Conservation (phyloP, 768 basidiomycete genomes). For the Amanita fuliginea region DNA sequence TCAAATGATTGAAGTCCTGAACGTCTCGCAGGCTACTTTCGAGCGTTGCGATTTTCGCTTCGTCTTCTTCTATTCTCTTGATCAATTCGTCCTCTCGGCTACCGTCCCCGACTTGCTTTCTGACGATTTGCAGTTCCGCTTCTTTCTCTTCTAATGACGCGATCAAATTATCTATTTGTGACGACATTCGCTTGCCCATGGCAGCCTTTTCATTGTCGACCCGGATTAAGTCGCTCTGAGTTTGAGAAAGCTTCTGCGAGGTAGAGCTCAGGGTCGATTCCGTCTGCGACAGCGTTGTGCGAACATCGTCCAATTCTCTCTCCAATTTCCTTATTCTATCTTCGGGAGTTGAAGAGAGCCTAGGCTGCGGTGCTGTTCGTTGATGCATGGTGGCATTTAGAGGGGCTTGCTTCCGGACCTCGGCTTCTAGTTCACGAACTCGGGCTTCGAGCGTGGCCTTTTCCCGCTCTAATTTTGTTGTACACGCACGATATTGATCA, state of each 20-base stretch:
- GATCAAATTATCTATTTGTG: conserved; percentile 33
- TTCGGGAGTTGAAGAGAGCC: conserved; percentile 50
- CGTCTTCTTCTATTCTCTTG: conserved; percentile 63
- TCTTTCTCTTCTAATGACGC: conserved; percentile 41
- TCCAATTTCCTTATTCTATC: conserved; percentile 40
- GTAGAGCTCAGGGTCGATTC: conserved; percentile 30
- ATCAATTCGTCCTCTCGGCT: conserved; percentile 51
- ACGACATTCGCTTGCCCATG: conserved; percentile 32
- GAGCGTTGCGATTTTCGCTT: conserved; percentile 49
- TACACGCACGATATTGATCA: conserved; percentile 29
- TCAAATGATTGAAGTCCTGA: conserved; percentile 24
- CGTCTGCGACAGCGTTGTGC: conserved; percentile 30
- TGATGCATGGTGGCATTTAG: conserved; percentile 19
- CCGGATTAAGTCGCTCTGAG: conserved; percentile 37
- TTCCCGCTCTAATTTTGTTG: conserved; percentile 42
- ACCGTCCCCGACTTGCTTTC: conserved; percentile 26
- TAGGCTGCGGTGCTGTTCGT: conserved; percentile 28
- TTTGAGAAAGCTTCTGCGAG: conserved; percentile 36
- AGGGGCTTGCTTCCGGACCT: conserved; percentile 18
- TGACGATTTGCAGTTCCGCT: conserved; percentile 42
- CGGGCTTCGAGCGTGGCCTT: conserved; percentile 45
- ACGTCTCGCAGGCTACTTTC: conserved; percentile 35
- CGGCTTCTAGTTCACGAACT: conserved; percentile 46
- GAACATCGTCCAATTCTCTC: conserved; percentile 40
- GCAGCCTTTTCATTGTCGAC: conserved; percentile 52